Conservation (phyloP, 192 early-diverging fungal genomes). For the Entomortierella chlamydospora region DNA sequence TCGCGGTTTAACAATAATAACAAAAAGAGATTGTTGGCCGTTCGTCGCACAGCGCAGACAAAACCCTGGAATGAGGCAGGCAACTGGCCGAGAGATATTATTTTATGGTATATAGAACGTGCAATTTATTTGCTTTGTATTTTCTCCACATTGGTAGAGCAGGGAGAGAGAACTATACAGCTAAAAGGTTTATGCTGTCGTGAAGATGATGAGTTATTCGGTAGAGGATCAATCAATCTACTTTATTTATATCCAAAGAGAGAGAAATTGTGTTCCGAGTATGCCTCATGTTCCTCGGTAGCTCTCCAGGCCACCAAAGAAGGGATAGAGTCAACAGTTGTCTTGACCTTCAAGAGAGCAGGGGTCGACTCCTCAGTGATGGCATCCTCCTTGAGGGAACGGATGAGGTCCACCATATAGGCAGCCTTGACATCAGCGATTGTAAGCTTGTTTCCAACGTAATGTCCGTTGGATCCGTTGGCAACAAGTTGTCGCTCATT, state of each 20-base stretch:
- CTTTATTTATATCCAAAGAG: slow-evolving; percentile 13
- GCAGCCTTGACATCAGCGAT: slow-evolving; percentile 55
- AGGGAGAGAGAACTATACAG: too few relatives aligned
- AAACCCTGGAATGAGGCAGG: too few relatives aligned
- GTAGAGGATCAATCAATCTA: too few relatives aligned
- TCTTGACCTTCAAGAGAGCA: slow-evolving; percentile 26
- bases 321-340: background rate
- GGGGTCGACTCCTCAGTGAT: slow-evolving; percentile 26
- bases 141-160: too few relatives aligned
- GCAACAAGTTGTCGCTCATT: slow-evolving; percentile 56
- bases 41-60: too few relatives aligned
- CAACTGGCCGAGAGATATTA: too few relatives aligned
- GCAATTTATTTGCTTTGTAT: too few relatives aligned
- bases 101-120: too few relatives aligned
- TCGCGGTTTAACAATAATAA: too few relatives aligned
- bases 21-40: too few relatives aligned
- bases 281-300: slow-evolving; percentile 14
- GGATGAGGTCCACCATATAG: slow-evolving; percentile 3
- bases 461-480: slow-evolving; percentile 69
- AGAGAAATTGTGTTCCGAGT: slow-evolving; percentile 4
- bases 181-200: too few relatives aligned
- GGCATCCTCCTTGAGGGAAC: background rate
- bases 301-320: slow-evolving; percentile 5
- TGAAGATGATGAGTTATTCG: too few relatives aligned
- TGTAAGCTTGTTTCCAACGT: slow-evolving; percentile 58